Evolutionary conservation across 805 yeast genomes (phyloP), one percentile per base, ranked within the genome.

Genomic region (Metschnikowia arizonensis): DNA sequence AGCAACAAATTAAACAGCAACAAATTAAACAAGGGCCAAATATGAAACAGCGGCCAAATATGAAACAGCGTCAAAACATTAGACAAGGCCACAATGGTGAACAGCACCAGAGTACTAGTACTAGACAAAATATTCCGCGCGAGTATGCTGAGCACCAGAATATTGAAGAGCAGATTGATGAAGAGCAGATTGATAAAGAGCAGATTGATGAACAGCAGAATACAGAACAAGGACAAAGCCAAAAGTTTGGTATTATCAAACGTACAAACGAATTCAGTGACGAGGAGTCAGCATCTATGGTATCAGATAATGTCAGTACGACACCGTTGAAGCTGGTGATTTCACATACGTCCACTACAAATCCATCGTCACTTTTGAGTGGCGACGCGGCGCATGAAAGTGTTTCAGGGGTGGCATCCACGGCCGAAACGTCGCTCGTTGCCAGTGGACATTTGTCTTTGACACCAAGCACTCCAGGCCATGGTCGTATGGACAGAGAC

Each of bases 371-470:
- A 2, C 62, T 70, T 5, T 52, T 71, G 32, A 69, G 74, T 47
- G 57, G 53, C 10, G 64, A 63, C 3, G 51, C 53, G 33, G 48
- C 49, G 25, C 57, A 55, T 28, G 76, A 71, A 46, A 58, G 49
- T 39, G 45, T 48, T 47, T 60, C 73, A 50, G 48, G 48, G 44
- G 64, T 66, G 50, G 72, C 76, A 5, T 72, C 78, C 2, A 75
- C 81, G 1, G 72, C 77, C 3, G 77, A 75, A 49, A 76, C 80
- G 2, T 75, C 81, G 3, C 57, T 75, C 10, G 71, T 78, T 10
- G 79, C 80, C 5, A 68, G 73, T 29, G 46, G 57, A 1, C 58
- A 59, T 31, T 54, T 56, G 32, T 51, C 52, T 32, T 23, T 45
- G 33, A 42, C 54, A 21, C 53, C 51, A 28, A 48, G 52, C 46